Evolutionary conservation across 73 alveolate species (phyloP).

Genomic region (Stentor roeselii): DNA sequence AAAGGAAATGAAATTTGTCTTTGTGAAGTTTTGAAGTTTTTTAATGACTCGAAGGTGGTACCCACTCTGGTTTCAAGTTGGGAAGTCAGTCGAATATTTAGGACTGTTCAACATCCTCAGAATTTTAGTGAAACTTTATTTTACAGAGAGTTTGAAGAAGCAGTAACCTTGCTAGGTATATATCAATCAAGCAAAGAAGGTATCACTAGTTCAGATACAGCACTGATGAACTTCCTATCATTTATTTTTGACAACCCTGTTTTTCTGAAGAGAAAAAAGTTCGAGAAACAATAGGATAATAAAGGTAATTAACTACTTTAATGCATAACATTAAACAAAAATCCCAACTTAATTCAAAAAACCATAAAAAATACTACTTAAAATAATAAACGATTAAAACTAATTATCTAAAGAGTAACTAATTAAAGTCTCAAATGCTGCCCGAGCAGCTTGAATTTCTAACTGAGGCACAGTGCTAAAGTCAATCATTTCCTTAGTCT

Average conservation of each 20-base stretch:
- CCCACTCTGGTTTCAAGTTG: background rate
- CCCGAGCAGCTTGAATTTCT: background rate
- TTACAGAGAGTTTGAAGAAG: background rate
- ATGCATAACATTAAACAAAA: no score
- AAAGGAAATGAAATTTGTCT: background rate
- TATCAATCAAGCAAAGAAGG: background rate
- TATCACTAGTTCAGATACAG: background rate
- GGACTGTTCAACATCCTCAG: slow-evolving; percentile 7
- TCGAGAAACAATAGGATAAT: no score
- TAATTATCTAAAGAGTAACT: background rate
- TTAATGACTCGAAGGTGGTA: background rate
- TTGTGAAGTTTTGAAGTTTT: background rate
- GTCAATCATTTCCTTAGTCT: background rate
- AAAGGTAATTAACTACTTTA: no score
- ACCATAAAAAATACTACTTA: background rate
- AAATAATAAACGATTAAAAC: background rate
- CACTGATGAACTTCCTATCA: background rate
- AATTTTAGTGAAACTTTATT: background rate
- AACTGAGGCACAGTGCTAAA: background rate
- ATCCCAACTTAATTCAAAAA: background rate
- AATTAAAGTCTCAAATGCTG: background rate
- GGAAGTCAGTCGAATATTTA: slow-evolving; percentile 1
- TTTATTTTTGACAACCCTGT: background rate
- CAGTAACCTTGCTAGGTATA: background rate
- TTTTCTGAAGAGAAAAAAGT: no score